Conservation (phyloP, 495 filamentous ascomycete species). For the Talaromyces thailandensis region DNA sequence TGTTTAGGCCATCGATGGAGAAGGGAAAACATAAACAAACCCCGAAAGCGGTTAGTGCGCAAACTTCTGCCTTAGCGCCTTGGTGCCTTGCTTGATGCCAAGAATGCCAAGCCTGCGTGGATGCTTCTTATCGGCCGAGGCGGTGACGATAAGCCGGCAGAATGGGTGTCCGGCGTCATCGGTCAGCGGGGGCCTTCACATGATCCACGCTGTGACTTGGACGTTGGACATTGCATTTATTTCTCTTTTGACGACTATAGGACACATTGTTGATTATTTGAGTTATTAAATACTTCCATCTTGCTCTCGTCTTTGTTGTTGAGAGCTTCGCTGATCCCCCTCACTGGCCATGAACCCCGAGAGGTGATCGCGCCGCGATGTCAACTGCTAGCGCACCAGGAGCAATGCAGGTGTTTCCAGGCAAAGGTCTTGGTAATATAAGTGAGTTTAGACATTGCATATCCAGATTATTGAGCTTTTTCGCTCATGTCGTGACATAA, state of each 20-base stretch:
- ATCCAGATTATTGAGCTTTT: too few relatives aligned
- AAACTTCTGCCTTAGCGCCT: not conserved
- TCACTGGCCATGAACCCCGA: slow-evolving; percentile 1
- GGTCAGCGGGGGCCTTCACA: slow-evolving; percentile 8
- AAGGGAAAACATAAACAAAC: slow-evolving; percentile 39
- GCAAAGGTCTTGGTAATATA: slow-evolving; percentile 69
- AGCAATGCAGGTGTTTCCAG: slow-evolving; percentile 55
- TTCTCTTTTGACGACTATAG: not conserved
- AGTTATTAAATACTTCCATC: not conserved
- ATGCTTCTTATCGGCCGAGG: not conserved
- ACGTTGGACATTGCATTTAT: not conserved
- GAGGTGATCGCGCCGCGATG: slow-evolving; percentile 23
- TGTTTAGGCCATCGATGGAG: slow-evolving; percentile 12
- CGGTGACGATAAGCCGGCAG: slow-evolving; percentile 4
- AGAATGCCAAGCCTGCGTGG: not conserved
- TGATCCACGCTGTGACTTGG: slow-evolving; percentile 1
- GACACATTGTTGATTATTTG: not conserved
- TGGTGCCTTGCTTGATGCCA: not conserved
- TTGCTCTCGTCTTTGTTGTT: not conserved
- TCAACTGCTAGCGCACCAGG: slow-evolving; percentile 39
- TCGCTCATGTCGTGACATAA: not conserved
- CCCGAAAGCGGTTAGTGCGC: not conserved
- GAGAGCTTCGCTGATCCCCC: not conserved
- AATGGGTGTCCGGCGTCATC: slow-evolving; percentile 1
- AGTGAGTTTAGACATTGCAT: too few relatives aligned